Evolutionary conservation across 2,329 filamentous ascomycete genomes (phyloP), one percentile per base, ranked within the genome.

Genomic region (Sporothrix brunneoviolacea): DNA sequence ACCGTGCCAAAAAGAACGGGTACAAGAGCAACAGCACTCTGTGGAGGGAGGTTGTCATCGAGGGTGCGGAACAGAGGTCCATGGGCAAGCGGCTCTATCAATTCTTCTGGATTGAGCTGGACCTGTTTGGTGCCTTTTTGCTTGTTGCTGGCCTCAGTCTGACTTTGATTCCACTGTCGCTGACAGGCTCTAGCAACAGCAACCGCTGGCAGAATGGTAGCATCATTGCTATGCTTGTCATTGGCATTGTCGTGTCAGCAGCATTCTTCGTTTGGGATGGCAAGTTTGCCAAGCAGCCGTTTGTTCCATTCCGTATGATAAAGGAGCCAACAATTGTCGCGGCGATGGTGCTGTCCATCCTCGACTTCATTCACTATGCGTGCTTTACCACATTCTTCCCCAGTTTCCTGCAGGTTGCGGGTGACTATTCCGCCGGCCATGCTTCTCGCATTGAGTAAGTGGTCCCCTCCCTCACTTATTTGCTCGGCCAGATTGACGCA

Each of bases 371-470:
- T 35, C 59, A 62, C 45, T 64, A 64, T 42, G 65, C 65, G 2
- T 57, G 65, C 27, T 70, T 70, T 48, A 64, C 65, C 1, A 59
- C 68, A 2, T 70, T 70, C 55, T 69, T 70, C 41, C 65, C 51
- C 22, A 53, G 51, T 36, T 53, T 37, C 18, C 22, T 53, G 41
- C 51, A 53, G 10, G 76, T 85, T n/a, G 75, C 73, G 21, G 84
- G 84, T 56, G 70, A 81, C 62, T 79, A 83, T 54, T 74, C 70
- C 35, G 62, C 77, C 54, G 70, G 67, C 46, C 70, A 69, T 13
- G 81, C 82, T 2, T 82, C 78, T 0, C 75, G 81, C 9, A 75
- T 85, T 10, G 50, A 52, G 50, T 52, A 27, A 10, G 50, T n/a
- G n/a, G n/a, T n/a, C n/a, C n/a, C n/a, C n/a, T n/a, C n/a, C n/a